Evolutionary conservation across 306 rosid genomes (phyloP), one percentile per base, ranked within the genome.

Genomic region (Cyclanthera cordifolia): DNA sequence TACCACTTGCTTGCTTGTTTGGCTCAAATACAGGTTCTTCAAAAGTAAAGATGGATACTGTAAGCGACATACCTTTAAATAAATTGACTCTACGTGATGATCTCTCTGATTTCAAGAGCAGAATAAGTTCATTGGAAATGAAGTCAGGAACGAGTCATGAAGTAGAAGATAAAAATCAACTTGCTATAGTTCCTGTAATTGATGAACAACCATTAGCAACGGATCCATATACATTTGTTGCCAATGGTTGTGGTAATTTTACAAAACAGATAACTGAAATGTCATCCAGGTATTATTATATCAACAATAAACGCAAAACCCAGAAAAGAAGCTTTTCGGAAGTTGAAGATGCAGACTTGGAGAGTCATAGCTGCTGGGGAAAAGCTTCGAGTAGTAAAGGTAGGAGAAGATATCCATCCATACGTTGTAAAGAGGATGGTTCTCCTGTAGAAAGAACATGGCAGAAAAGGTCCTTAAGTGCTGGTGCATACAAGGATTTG

Each of bases 401-500:
- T 76, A 72, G 21, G 20, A 73, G 67, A 49, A 81, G 63, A 51
- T 59, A 72, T 39, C 78, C 46, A 61, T 28, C 81, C 11, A 27
- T 59, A 14, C 67, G 60, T 25, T 66, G 70, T n/a, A 81, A 80
- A 78, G 85, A 63, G 67, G 72, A 51, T 65, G 58, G 48, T 55
- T 34, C 6, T 28, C 77, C 56, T 2, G 82, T 59, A 72, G 82
- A 74, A 59, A 76, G 81, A 77, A 69, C 53, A 7, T 77, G 77
- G 67, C 80, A 43, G 53, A 85, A 76, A 73, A 78, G 97, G 70
- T 68, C 93, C 69, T 70, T 86, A 45, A 81, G 84, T 84, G 91
- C 86, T 10, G 83, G 87, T 71, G 91, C 88, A 55, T 92, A 84
- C 85, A 81, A 84, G 75, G 95, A 87, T 32, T 57, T 92, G 84